Percentiles rank a stretch among this genome's conserved stretches.
These are phyloP conservation scores for Eimeria necatrix DNA, from an alignment of 169 alveolate species.

Conservation along the genomic window DNA sequence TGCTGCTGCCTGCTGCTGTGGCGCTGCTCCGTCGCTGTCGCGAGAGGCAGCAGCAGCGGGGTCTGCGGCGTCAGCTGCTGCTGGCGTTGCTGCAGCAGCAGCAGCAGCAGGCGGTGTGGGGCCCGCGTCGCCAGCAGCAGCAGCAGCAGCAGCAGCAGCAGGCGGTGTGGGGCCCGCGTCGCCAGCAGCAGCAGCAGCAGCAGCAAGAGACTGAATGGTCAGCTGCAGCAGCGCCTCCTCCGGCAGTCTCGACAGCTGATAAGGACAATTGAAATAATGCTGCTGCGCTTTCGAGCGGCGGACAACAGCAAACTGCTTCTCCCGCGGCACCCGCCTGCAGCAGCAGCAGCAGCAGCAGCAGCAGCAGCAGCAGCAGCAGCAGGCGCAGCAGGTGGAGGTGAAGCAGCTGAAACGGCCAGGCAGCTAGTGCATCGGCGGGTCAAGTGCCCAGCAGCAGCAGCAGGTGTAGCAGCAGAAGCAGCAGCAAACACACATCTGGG, in stretches of 20 bases:
- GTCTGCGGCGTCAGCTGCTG: not conserved
- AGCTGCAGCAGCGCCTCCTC: conserved; percentile 39
- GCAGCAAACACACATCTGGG: no score
- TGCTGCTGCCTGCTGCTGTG: not conserved
- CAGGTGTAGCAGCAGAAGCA: not conserved
- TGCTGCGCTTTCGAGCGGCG: conserved; percentile 87
- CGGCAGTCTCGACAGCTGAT: conserved; percentile 88
- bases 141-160: not conserved
- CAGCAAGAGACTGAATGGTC: not conserved
- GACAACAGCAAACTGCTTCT: conserved; percentile 1
- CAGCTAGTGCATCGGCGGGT: no score
- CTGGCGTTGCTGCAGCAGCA: not conserved
- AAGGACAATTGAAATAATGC: conserved; percentile 91
- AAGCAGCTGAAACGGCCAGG: no score
- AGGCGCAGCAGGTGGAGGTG: no score
- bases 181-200: not conserved
- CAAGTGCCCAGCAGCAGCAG: no score
- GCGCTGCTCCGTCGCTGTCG: not conserved
- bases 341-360: not conserved
- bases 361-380: conserved; percentile 38
- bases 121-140: not conserved
- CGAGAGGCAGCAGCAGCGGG: not conserved
- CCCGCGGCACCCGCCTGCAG: not conserved
- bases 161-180: not conserved
- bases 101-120: not conserved